These are phyloP conservation scores for Lentinula lateritia DNA, from an alignment of 768 basidiomycete species.

Conservation along the genomic window DNA sequence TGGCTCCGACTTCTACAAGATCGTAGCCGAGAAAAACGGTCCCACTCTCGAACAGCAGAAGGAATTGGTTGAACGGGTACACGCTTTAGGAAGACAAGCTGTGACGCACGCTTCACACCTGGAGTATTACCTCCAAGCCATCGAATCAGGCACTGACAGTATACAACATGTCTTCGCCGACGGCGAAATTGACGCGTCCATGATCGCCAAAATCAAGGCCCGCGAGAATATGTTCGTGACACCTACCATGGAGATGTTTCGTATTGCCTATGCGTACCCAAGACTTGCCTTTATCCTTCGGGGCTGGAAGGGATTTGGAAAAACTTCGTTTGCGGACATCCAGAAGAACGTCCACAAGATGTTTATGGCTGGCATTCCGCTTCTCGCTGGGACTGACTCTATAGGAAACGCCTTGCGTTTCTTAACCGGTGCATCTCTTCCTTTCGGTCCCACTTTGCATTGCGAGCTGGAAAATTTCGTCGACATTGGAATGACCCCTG, in stretches of 20 bases:
- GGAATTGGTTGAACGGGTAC: background rate
- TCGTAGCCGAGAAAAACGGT: background rate
- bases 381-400: background rate
- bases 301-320: background rate
- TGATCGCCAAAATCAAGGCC: background rate
- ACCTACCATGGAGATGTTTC: background rate
- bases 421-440: background rate
- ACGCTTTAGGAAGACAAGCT: background rate
- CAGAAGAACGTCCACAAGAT: background rate
- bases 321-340: background rate
- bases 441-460: constrained; percentile 6
- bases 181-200: background rate
- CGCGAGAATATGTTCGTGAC: background rate
- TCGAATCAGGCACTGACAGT: background rate
- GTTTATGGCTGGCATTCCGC: background rate
- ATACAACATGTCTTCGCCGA: background rate
- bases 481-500: constrained; percentile 5
- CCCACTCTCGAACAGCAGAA: background rate
- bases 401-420: background rate
- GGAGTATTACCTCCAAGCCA: background rate
- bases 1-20: background rate
- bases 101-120: background rate
- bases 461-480: constrained; percentile 7
- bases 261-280: background rate
- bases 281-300: too few relatives aligned